These are phyloP conservation scores for Teratosphaeria pseudoeucalypti DNA, from an alignment of 2,329 filamentous ascomycete genomes.

Conservation along the genomic window DNA sequence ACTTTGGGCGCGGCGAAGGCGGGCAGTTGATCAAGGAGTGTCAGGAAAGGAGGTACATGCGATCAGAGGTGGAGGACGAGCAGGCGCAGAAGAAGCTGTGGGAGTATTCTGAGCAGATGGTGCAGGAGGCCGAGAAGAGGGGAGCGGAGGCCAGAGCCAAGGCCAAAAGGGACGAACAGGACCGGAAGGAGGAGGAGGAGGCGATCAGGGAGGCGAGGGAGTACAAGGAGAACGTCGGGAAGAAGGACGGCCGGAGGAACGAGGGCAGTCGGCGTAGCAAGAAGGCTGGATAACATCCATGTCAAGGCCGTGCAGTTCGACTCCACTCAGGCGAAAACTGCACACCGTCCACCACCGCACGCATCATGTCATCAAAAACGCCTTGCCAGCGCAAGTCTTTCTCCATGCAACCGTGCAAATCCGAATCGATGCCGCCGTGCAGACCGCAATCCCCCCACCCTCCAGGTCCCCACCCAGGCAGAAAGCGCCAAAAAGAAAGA, in stretches of 20 bases:
- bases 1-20: slow-evolving; percentile 42
- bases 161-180: slow-evolving; percentile 43
- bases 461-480: too few species aligned
- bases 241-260: slow-evolving; percentile 21
- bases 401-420: too few species aligned
- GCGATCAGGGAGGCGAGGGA: slow-evolving; percentile 21
- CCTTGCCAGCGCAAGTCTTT: neutral
- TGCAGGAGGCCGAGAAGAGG: slow-evolving; percentile 72
- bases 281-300: slow-evolving; percentile 8
- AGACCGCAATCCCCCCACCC: too few species aligned
- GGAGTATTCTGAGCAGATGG: slow-evolving; percentile 76
- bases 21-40: slow-evolving; percentile 83
- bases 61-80: slow-evolving; percentile 68
- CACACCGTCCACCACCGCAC: neutral
- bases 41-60: slow-evolving; percentile 59
- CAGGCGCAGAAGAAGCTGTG: slow-evolving; percentile 73
- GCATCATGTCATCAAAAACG: neutral
- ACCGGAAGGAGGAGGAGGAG: slow-evolving; percentile 27
- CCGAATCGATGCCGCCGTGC: too few species aligned
- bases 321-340: neutral
- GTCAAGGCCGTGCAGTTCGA: neutral
- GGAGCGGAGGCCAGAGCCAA: slow-evolving; percentile 53
- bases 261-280: slow-evolving; percentile 19
- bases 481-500: too few species aligned
- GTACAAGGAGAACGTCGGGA: slow-evolving; percentile 25